Evolutionary conservation across 2,329 filamentous ascomycete species (phyloP).

Genomic region (Sporothrix globosa): DNA sequence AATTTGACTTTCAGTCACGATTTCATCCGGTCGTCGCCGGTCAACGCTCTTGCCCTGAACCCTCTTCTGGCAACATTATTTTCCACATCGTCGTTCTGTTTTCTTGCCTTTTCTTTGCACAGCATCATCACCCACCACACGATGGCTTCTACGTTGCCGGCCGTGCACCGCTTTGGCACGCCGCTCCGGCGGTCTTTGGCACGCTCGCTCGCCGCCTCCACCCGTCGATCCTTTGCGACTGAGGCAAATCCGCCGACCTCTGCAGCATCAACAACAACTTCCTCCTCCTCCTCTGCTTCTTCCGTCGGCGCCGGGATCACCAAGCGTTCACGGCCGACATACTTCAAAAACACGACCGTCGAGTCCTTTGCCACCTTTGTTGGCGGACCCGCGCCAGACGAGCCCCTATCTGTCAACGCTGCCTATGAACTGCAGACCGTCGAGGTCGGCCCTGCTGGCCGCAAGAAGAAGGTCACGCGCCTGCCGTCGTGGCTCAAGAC

Average conservation of each 20-base stretch:
- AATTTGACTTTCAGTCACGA: slow-evolving; percentile 19
- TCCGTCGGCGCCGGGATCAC: slow-evolving; percentile 32
- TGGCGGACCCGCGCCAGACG: slow-evolving; percentile 44
- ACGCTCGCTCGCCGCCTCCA: slow-evolving; percentile 31
- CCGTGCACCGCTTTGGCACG: slow-evolving; percentile 28
- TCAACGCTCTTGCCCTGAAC: not conserved
- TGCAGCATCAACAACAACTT: slow-evolving; percentile 33
- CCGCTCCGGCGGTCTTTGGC: slow-evolving; percentile 35
- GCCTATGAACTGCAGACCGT: slow-evolving; percentile 65
- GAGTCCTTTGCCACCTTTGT: slow-evolving; percentile 64
- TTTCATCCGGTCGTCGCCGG: not conserved
- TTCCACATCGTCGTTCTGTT: not conserved
- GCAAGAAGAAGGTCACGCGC: slow-evolving; percentile 68
- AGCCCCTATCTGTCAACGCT: slow-evolving; percentile 55
- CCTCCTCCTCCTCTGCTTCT: slow-evolving; percentile 32
- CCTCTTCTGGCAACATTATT: not conserved
- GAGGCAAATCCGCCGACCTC: slow-evolving; percentile 42
- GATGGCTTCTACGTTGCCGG: slow-evolving; percentile 31
- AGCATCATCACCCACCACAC: not conserved
- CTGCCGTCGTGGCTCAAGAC: slow-evolving; percentile 96
- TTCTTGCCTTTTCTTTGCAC: not conserved
- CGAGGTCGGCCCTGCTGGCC: slow-evolving; percentile 65
- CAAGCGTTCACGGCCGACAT: slow-evolving; percentile 49
- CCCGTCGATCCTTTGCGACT: slow-evolving; percentile 52
- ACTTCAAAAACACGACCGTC: slow-evolving; percentile 63